Conservation (phyloP, 1,139 yeast species). For the Suhomyces terraborum region DNA sequence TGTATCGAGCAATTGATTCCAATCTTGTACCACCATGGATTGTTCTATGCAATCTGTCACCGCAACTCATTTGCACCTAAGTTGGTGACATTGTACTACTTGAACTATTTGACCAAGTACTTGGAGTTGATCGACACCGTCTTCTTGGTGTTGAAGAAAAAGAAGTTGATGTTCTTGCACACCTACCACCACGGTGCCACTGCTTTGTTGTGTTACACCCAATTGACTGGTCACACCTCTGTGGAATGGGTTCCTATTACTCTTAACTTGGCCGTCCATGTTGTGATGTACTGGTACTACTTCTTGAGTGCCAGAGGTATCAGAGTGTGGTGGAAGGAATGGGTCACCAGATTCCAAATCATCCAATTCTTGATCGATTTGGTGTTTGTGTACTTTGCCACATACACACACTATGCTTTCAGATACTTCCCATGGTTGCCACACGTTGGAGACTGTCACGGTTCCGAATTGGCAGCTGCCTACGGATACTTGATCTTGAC, state of each 20-base stretch:
- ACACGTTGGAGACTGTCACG: conserved; percentile 84
- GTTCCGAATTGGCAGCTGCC: conserved; percentile 89
- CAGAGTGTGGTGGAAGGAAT: conserved; percentile 99
- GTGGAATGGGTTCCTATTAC: conserved; percentile 95
- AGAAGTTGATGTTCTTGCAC: conserved; percentile 87
- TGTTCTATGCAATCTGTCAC: conserved; percentile 84
- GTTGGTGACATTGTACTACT: conserved; percentile 78
- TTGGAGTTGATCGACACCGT: conserved; percentile 89
- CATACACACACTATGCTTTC: conserved; percentile 75
- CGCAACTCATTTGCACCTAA: conserved; percentile 81
- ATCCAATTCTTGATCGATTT: conserved; percentile 90
- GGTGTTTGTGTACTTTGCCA: conserved; percentile 87
- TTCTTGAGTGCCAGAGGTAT: conserved; percentile 91
- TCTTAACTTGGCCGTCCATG: conserved; percentile 89
- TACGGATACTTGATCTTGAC: conserved; percentile 89
- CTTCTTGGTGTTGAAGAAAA: conserved; percentile 87
- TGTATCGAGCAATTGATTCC: conserved; percentile 86
- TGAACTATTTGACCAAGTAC: conserved; percentile 77
- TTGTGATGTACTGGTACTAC: conserved; percentile 98
- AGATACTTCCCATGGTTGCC: conserved; percentile 67
- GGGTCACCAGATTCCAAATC: conserved; percentile 97
- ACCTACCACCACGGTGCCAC: conserved; percentile 99
- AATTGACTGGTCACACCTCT: conserved; percentile 85
- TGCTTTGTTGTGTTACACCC: conserved; percentile 92
- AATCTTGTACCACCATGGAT: conserved; percentile 71